Percentiles rank a stretch among this genome's conserved stretches.
Conservation (phyloP, 441 rosid genomes). For the Rhodomyrtus psidioides region DNA sequence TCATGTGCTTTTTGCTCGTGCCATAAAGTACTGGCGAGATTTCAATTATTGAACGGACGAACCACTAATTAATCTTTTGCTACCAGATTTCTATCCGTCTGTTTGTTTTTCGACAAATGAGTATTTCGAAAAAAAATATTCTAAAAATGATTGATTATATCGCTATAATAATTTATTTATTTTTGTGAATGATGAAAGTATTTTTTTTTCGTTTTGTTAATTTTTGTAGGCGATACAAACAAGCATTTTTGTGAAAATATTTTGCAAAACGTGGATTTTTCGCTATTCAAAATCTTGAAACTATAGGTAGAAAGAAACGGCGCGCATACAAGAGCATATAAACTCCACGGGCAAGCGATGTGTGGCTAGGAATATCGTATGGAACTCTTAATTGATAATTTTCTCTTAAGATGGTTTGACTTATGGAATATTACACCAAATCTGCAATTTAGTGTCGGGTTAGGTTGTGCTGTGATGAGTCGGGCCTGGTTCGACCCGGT, state of each 20-base stretch:
- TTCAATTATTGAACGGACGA: background rate
- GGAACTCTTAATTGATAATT: background rate
- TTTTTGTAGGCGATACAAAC: background rate
- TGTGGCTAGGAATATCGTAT: background rate
- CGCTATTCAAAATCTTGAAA: background rate
- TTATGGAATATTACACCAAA: background rate
- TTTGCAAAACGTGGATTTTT: accelerated
- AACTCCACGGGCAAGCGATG: accelerated
- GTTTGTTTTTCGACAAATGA: background rate
- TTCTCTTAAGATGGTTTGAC: background rate
- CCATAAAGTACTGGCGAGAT: background rate
- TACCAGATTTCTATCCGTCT: accelerated
- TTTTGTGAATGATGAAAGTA: background rate
- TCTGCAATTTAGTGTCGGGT: background rate
- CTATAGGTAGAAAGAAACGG: background rate
- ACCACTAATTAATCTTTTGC: background rate
- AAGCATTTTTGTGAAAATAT: accelerated
- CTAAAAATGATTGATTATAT: background rate
- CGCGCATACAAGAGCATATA: background rate
- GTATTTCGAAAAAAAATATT: too few relatives aligned
- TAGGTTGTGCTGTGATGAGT: background rate
- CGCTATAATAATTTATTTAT: background rate
- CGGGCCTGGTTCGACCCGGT: background rate
- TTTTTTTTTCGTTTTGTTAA: background rate
- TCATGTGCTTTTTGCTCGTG: background rate